phyloP scores from a whole-genome alignment of 371 early-diverging fungal genomes.

The Nematocida homosporus region DNA sequence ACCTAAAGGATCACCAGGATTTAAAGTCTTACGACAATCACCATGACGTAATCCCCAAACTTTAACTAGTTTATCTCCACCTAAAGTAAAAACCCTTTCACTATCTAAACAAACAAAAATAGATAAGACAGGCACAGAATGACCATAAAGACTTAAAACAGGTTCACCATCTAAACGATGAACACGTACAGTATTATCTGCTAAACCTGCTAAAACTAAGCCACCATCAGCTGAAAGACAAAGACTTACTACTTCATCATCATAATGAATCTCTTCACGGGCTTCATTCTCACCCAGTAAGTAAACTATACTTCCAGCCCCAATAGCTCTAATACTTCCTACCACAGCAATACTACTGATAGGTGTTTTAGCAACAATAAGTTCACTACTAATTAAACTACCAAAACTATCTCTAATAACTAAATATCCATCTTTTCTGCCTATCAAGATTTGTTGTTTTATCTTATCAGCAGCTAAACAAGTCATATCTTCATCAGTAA shows the following conservation, averaged over 20 bases:
- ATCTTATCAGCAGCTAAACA: conserved; percentile 9
- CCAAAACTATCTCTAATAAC: conserved; percentile 4
- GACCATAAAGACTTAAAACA: conserved; percentile 63
- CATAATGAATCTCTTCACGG: conserved; percentile 36
- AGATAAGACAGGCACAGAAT: conserved; percentile 65
- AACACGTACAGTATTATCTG: conserved; percentile 61
- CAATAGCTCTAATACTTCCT: background rate
- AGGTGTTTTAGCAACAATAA: background rate
- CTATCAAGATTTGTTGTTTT: conserved; percentile 20
- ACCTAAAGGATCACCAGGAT: conserved; percentile 53
- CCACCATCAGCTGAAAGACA: conserved; percentile 46
- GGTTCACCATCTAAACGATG: conserved; percentile 54
- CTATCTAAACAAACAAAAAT: conserved; percentile 55
- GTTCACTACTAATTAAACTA: background rate
- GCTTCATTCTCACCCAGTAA: conserved; percentile 2
- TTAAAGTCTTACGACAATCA: conserved; percentile 67
- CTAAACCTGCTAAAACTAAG: conserved; percentile 35
- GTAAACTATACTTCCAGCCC: conserved; percentile 7
- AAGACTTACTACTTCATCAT: conserved; percentile 45
- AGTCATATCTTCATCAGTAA: conserved; percentile 30
- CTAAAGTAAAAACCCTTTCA: conserved; percentile 57
- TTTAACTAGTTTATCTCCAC: conserved; percentile 66
- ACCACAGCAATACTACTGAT: background rate
- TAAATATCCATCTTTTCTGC: conserved; percentile 26
- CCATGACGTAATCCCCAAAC: conserved; percentile 68